phyloP scores from a whole-genome alignment of 2,329 filamentous ascomycete genomes.

The Apiospora aurea region DNA sequence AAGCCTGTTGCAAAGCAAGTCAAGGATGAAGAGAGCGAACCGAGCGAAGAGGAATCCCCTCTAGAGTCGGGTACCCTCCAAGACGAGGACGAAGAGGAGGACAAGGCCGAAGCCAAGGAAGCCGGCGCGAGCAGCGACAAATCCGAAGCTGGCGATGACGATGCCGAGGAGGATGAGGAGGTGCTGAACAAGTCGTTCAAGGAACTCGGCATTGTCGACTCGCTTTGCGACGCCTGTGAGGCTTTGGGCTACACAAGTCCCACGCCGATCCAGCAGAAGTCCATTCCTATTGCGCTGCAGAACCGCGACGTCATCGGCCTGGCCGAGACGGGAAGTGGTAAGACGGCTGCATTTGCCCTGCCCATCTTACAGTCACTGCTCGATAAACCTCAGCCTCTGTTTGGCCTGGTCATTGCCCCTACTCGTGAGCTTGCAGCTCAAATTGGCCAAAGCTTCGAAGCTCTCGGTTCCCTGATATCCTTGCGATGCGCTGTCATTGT shows the following conservation, averaged over 20 bases:
- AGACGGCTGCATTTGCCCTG: slow-evolving; percentile 93
- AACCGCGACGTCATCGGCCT: slow-evolving; percentile 90
- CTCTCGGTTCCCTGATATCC: slow-evolving; percentile 85
- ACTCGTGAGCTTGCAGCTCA: slow-evolving; percentile 94
- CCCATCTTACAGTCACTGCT: slow-evolving; percentile 92
- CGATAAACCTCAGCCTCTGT: slow-evolving; percentile 84
- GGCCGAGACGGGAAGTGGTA: slow-evolving; percentile 94
- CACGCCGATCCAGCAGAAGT: slow-evolving; percentile 86
- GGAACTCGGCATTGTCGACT: slow-evolving; percentile 81
- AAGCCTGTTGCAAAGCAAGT: background rate
- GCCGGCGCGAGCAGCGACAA: slow-evolving; percentile 30
- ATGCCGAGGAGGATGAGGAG: slow-evolving; percentile 35
- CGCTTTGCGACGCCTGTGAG: slow-evolving; percentile 87
- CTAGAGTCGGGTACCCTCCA: slow-evolving; percentile 36
- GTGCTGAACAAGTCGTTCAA: slow-evolving; percentile 66
- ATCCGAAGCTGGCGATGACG: slow-evolving; percentile 35
- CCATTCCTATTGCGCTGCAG: slow-evolving; percentile 81
- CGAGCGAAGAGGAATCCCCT: slow-evolving; percentile 22
- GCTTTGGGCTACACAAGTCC: slow-evolving; percentile 83
- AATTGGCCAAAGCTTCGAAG: slow-evolving; percentile 87
- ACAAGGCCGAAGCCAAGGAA: slow-evolving; percentile 38
- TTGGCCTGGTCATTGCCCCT: slow-evolving; percentile 88
- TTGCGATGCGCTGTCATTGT: slow-evolving; percentile 87
- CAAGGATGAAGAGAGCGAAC: slow-evolving; percentile 10
- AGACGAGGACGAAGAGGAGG: slow-evolving; percentile 35